Evolutionary conservation across 75 land plant species (phyloP), one percentile per base, ranked within the genome.

Genomic region (Azolla pinnata): DNA sequence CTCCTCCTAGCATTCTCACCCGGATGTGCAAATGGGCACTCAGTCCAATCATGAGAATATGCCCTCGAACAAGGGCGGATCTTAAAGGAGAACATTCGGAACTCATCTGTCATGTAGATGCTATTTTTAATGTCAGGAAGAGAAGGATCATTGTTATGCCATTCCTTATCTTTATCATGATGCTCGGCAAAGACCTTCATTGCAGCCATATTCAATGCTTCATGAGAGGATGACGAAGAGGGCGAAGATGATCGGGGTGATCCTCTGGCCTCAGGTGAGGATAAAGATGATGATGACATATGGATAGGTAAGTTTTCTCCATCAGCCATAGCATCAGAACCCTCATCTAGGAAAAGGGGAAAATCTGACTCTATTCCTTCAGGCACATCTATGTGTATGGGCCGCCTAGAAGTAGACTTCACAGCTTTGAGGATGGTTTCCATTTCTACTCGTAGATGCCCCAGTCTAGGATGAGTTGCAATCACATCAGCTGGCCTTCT

Each of bases 31-130:
- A 86, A 86, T 0, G 90, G 90, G 21, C 90, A 86, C 69, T 86
- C 90, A 10, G 90, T 86, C 90, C 90, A 86, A 50, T 86, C 90
- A 62, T 86, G 90, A 19, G 86, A 83, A 56, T 83, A 83, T 0
- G 86, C 90, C n/a, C 90, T 64, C 5, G 83, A 80, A 52, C 90
- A 86, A 3, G 86, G 87, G 0, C 90, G 76, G 18, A 86, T 72
- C 74, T 86, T 86, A 73, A 86, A 86, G 2, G 83, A 77, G 69
- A 71, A 86, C 87, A 86, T 86, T 0, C 90, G 75, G 56, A 86
- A 86, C 62, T 86, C 90, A 63, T 86, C 90, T 1, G 90, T 75
- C 25, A 84, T 64, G 54, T 80, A 86, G 19, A 86, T 75, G 60
- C 83, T 83, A 48, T 83, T 86, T 62, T 83, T 86, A 31, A 86